Evolutionary conservation across 805 yeast species (phyloP).

Genomic region (Wickerhamomyces sydowiorum): DNA sequence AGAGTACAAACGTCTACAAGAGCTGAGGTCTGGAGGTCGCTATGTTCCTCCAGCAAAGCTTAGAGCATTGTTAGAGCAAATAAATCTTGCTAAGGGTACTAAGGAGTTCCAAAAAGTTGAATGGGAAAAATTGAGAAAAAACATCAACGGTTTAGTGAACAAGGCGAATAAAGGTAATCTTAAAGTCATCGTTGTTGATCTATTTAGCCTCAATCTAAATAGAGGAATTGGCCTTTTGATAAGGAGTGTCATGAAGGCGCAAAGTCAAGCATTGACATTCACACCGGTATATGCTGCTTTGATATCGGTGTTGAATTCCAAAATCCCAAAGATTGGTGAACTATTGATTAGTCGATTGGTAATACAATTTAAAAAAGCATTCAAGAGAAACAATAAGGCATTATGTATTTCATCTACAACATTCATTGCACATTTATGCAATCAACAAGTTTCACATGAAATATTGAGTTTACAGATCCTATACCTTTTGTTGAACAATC

Average conservation of each 20-base stretch:
- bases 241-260: constrained; percentile 51
- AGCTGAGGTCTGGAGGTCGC: constrained; percentile 36
- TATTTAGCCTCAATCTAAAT: constrained; percentile 52
- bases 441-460: constrained; percentile 55
- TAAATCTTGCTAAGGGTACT: constrained; percentile 23
- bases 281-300: constrained; percentile 54
- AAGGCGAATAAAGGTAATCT: constrained; percentile 42
- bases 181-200: constrained; percentile 37
- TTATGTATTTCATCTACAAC: constrained; percentile 36
- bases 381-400: constrained; percentile 38
- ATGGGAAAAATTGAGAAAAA: constrained; percentile 50
- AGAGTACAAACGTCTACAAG: constrained; percentile 32
- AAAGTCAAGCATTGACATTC: constrained; percentile 32
- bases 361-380: constrained; percentile 51
- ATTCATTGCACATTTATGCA: constrained; percentile 59
- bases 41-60: constrained; percentile 53
- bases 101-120: constrained; percentile 42
- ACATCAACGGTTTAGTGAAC: constrained; percentile 44
- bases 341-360: constrained; percentile 47
- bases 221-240: constrained; percentile 59
- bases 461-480: constrained; percentile 47
- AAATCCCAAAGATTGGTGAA: constrained; percentile 65
- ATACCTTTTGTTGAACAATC: constrained; percentile 38
- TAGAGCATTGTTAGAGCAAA: constrained; percentile 33
- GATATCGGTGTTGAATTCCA: constrained; percentile 54